Evolutionary conservation across 305 asterid species (phyloP).

Genomic region (Fraxinus albicans): DNA sequence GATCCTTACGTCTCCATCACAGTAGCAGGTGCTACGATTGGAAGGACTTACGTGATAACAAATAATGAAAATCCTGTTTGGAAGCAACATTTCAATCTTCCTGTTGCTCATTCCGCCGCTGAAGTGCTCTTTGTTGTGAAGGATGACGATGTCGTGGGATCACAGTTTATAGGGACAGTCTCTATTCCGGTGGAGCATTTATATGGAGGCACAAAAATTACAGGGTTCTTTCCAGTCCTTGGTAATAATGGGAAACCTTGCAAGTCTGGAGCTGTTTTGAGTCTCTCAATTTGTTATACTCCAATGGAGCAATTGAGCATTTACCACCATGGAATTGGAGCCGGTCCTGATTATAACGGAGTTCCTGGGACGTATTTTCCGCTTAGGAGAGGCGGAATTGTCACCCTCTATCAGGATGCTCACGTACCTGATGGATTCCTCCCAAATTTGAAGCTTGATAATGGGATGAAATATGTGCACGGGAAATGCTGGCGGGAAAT

Average conservation of each 20-base stretch:
- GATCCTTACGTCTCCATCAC: conserved; percentile 86
- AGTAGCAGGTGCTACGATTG: conserved; percentile 68
- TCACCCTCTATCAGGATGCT: conserved; percentile 96
- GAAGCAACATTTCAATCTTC: conserved; percentile 83
- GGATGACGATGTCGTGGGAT: conserved; percentile 89
- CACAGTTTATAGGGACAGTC: conserved; percentile 88
- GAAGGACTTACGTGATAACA: conserved; percentile 84
- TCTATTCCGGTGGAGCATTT: conserved; percentile 82
- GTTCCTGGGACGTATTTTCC: conserved; percentile 96
- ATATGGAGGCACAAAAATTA: conserved; percentile 64
- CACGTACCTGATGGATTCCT: conserved; percentile 88
- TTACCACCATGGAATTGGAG: conserved; percentile 81
- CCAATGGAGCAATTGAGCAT: conserved; percentile 76
- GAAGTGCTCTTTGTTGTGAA: conserved; percentile 85
- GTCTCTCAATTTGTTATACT: conserved; percentile 62
- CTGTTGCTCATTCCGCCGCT: conserved; percentile 87
- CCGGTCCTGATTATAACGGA: conserved; percentile 82
- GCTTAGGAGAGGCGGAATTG: conserved; percentile 88
- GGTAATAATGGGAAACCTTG: conserved; percentile 72
- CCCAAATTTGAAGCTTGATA: conserved; percentile 70
- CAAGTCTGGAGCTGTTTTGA: conserved; percentile 83
- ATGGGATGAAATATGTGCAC: conserved; percentile 70
- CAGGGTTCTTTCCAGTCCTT: conserved; percentile 79
- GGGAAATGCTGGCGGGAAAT: conserved; percentile 96
- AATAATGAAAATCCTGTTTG: conserved; percentile 88